Percentiles rank a stretch among this genome's conserved stretches.
These are phyloP conservation scores for Suillus placidus DNA, from an alignment of 768 basidiomycete species.

Conservation along the genomic window DNA sequence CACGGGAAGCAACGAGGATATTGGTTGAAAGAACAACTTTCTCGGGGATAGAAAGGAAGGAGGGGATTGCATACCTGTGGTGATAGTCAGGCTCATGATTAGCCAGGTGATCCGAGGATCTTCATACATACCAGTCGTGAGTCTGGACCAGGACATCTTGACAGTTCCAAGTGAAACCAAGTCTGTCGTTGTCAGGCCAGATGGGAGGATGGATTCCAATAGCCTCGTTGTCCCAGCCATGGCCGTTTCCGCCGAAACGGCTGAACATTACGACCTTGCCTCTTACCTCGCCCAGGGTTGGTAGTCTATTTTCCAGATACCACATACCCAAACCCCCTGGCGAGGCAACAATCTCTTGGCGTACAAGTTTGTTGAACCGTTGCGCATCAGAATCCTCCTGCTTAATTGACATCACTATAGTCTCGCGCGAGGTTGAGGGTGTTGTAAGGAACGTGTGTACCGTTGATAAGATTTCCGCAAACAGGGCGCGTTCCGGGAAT, in stretches of 20 bases:
- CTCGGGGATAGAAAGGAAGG: constrained; percentile 83
- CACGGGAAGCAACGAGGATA: constrained; percentile 48
- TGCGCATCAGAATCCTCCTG: constrained; percentile 70
- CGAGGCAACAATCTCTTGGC: constrained; percentile 59
- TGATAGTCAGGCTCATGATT: constrained; percentile 4
- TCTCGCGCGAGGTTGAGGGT: constrained; percentile 61
- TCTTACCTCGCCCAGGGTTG: constrained; percentile 79
- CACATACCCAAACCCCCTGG: constrained; percentile 63
- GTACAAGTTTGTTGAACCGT: constrained; percentile 67
- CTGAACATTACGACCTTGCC: constrained; percentile 87
- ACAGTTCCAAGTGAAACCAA: constrained; percentile 80
- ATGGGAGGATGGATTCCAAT: constrained; percentile 84
- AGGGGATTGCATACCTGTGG: constrained; percentile 75
- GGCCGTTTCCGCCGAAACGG: constrained; percentile 74
- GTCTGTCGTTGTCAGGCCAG: constrained; percentile 81
- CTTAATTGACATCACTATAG: constrained; percentile 85
- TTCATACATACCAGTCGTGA: constrained; percentile 75
- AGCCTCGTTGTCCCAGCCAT: constrained; percentile 71
- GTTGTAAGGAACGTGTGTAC: constrained; percentile 67
- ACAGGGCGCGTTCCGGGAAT: constrained; percentile 70
- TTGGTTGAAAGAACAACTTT: constrained; percentile 64
- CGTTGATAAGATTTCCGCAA: constrained; percentile 62
- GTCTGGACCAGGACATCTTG: constrained; percentile 68
- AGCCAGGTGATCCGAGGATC: not conserved
- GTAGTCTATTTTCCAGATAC: constrained; percentile 83